These are phyloP conservation scores for Metarhizium sp. DNA, from an alignment of 2,329 filamentous ascomycete species.

Conservation along the genomic window DNA sequence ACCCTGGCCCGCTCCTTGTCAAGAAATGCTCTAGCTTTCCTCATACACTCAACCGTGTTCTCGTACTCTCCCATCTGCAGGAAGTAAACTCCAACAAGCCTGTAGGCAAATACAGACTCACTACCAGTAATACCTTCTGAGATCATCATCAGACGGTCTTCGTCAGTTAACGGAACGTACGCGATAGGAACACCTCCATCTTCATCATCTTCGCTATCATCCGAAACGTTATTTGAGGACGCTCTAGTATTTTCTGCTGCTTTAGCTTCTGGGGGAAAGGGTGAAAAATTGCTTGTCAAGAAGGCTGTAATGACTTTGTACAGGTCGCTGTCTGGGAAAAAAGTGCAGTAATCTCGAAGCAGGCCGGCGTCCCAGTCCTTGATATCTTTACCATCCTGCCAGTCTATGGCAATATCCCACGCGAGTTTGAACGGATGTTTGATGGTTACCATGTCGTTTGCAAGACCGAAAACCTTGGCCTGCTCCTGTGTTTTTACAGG, in stretches of 20 bases:
- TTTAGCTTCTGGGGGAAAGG: conserved; percentile 49
- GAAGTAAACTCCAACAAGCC: conserved; percentile 77
- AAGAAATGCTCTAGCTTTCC: conserved; percentile 59
- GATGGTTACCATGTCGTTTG: conserved; percentile 91
- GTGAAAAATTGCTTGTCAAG: conserved; percentile 73
- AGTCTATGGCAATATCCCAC: conserved; percentile 86
- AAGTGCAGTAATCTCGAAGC: conserved; percentile 69
- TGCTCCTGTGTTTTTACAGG: conserved; percentile 61
- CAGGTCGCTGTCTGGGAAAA: conserved; percentile 79
- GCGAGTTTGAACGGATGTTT: conserved; percentile 83
- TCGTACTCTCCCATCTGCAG: conserved; percentile 78
- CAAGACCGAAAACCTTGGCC: conserved; percentile 63
- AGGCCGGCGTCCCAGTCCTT: conserved; percentile 68
- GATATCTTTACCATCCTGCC: conserved; percentile 69
- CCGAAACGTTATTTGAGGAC: conserved; percentile 27
- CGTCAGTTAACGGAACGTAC: conserved; percentile 54
- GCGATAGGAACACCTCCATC: conserved; percentile 44
- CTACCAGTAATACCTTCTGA: conserved; percentile 58
- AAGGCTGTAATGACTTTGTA: conserved; percentile 75
- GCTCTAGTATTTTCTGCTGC: conserved; percentile 11
- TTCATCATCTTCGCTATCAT: conserved; percentile 52
- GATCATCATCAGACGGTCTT: conserved; percentile 76
- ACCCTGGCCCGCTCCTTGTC: conserved; percentile 53
- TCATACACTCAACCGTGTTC: conserved; percentile 67
- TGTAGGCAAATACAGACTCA: conserved; percentile 71